Base-by-base conservation (phyloP, 805 yeast species). In the Torulaspora franciscae region DNA sequence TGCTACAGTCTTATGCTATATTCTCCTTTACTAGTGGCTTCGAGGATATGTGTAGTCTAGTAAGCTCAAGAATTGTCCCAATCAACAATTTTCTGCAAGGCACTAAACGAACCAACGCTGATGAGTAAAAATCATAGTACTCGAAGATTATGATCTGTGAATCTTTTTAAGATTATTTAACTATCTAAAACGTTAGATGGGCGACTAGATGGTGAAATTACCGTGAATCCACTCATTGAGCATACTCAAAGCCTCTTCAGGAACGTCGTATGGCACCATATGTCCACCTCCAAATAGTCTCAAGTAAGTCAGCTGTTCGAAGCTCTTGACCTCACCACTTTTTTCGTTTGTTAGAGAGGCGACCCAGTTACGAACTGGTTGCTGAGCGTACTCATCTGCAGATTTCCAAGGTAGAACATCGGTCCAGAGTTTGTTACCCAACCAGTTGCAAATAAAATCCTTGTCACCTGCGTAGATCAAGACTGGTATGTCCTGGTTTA, bases 381-480 rank as follows among this genome's bases (percentile, higher is more conserved):
- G 73, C 26, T 66, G 57, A 54, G 70, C 71, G 63, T 80, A 85
- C 45, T 73, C 76, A 27, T 74, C 75, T 34, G 73, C 67, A 32
- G 77, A 77, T 23, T 73, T 65, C 85, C 87, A 85, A 58, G 84
- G 85, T 43, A 88, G 74, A 38, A 70, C 77, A 61, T 85, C 74
- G 29, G 91, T 73, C 95, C 96, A 86, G 11, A 84, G 93, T 60
- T 80, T 78, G 66, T 89, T 89, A 52, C 97, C 98, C 60, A 91
- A 76, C 96, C 96, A 90, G 72, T 91, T 90, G 71, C 97, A 90
- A 62, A 90, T 90, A 68, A 82, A 90, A 68, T 90, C 98, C 70
- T 88, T 87, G 70, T 90, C 96, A 62, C 98, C 98, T 11, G 96
- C 96, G 58, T 90, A 91, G 50, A 91, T 75, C 64, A 91, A 75